Evolutionary conservation across 768 basidiomycete species (phyloP).

Genomic region (Mycena pura): DNA sequence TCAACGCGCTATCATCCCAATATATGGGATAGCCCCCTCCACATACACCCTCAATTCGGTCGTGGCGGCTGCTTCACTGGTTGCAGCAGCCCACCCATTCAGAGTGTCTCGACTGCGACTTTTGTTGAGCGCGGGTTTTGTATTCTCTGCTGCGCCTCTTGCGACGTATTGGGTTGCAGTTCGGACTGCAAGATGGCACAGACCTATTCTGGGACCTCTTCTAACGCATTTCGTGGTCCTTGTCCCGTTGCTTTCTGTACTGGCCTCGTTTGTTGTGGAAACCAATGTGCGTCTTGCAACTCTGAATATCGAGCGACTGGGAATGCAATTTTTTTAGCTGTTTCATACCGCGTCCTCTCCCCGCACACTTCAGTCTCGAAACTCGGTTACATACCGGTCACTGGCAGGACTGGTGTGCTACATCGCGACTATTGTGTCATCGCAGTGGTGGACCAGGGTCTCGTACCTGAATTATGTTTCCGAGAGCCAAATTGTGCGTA

Average conservation of each 20-base stretch:
- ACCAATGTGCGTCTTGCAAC: conserved; percentile 31
- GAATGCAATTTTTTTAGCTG: conserved; percentile 21
- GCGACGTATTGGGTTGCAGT: conserved; percentile 73
- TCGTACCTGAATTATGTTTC: conserved; percentile 38
- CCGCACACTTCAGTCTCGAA: background rate
- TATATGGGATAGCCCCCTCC: conserved; percentile 70
- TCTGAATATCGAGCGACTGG: background rate
- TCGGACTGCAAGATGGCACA: conserved; percentile 59
- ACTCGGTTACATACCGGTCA: conserved; percentile 8
- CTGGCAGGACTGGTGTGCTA: conserved; percentile 8
- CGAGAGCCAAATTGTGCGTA: conserved; percentile 49
- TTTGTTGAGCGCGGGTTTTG: conserved; percentile 45
- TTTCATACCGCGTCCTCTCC: conserved; percentile 38
- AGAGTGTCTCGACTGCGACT: conserved; percentile 39
- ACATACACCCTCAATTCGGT: conserved; percentile 52
- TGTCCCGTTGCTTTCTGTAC: conserved; percentile 60
- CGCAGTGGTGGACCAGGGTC: conserved; percentile 31
- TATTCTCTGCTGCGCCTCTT: conserved; percentile 58
- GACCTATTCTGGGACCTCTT: conserved; percentile 63
- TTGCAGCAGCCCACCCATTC: conserved; percentile 49
- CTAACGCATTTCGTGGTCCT: conserved; percentile 63
- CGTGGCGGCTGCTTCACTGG: conserved; percentile 41
- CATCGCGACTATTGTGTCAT: conserved; percentile 3
- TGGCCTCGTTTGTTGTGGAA: conserved; percentile 52
- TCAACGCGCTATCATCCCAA: conserved; percentile 66